Evolutionary conservation across 2,329 filamentous ascomycete species (phyloP).

Genomic region (Alternaria hordeiaustralica): DNA sequence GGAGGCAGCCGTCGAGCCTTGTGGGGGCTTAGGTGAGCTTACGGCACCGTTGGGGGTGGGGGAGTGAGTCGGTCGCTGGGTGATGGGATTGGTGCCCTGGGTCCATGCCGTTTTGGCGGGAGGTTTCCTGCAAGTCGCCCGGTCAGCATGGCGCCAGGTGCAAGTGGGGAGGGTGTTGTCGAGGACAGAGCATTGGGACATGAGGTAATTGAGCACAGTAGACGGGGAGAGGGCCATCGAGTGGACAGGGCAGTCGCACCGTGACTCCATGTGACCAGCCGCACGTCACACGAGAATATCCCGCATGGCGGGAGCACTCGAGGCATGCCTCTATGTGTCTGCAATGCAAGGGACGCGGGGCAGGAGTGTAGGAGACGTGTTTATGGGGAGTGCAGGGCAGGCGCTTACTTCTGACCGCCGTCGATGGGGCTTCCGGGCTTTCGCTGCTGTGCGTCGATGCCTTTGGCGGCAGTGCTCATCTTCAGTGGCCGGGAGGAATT

Average conservation of each 20-base stretch:
- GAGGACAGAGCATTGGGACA: constrained; percentile 4
- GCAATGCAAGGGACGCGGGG: neutral
- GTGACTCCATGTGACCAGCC: constrained; percentile 43
- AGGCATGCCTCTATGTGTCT: constrained; percentile 20
- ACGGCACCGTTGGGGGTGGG: constrained; percentile 62
- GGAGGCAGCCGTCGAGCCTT: constrained; percentile 41
- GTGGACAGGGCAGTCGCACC: constrained; percentile 35
- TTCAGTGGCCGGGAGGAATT: constrained; percentile 55
- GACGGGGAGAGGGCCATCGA: constrained; percentile 7
- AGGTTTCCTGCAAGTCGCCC: constrained; percentile 53
- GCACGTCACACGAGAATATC: constrained; percentile 40
- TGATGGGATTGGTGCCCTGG: constrained; percentile 66
- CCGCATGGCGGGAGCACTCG: constrained; percentile 20
- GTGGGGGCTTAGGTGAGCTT: constrained; percentile 50
- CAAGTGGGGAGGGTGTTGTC: constrained; percentile 7
- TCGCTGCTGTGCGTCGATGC: constrained; percentile 58
- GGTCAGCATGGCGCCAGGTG: constrained; percentile 35
- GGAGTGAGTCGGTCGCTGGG: constrained; percentile 59
- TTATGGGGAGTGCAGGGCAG: neutral
- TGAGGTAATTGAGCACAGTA: constrained; percentile 8
- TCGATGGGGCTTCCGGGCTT: constrained; percentile 64
- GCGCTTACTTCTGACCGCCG: constrained; percentile 60
- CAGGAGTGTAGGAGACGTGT: neutral
- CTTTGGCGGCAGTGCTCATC: constrained; percentile 58
- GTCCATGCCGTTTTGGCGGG: constrained; percentile 66